Evolutionary conservation across 2,329 filamentous ascomycete species (phyloP).

Genomic region (Talaromyces sp.): DNA sequence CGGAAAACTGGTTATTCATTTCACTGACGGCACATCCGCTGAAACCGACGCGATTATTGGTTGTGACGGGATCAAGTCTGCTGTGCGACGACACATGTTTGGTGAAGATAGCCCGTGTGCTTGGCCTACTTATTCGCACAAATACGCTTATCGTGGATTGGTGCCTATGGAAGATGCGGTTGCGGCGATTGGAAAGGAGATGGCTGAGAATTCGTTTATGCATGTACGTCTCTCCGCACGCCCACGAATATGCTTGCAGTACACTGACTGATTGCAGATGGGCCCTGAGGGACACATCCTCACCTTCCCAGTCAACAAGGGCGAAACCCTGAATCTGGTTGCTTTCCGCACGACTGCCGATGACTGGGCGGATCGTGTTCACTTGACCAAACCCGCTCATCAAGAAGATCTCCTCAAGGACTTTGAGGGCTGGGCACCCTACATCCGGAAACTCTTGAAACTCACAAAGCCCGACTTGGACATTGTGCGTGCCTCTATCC

Average conservation of each 20-base stretch:
- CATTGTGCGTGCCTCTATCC: background rate
- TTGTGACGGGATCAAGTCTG: slow-evolving; percentile 27
- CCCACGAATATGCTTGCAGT: slow-evolving; percentile 25
- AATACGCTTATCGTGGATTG: slow-evolving; percentile 29
- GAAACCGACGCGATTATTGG: slow-evolving; percentile 26
- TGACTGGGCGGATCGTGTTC: background rate
- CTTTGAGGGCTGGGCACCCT: slow-evolving; percentile 1
- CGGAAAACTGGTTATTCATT: slow-evolving; percentile 16
- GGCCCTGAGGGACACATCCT: slow-evolving; percentile 8
- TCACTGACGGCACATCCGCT: slow-evolving; percentile 18
- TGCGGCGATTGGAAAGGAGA: slow-evolving; percentile 2
- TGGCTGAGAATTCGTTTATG: slow-evolving; percentile 20
- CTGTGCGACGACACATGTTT: slow-evolving; percentile 16
- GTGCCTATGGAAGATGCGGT: slow-evolving; percentile 25
- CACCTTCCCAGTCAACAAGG: slow-evolving; percentile 3
- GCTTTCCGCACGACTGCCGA: background rate
- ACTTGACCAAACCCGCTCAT: slow-evolving; percentile 6
- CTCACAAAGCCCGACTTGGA: slow-evolving; percentile 12
- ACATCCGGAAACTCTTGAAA: slow-evolving; percentile 12
- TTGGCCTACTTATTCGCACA: slow-evolving; percentile 25
- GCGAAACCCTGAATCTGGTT: slow-evolving; percentile 6
- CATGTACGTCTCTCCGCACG: slow-evolving; percentile 23
- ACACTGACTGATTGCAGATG: background rate
- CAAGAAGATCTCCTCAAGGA: slow-evolving; percentile 5
- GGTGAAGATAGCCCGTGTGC: slow-evolving; percentile 7